phyloP scores from a whole-genome alignment of 768 basidiomycete genomes.

The Trametes villosa region DNA sequence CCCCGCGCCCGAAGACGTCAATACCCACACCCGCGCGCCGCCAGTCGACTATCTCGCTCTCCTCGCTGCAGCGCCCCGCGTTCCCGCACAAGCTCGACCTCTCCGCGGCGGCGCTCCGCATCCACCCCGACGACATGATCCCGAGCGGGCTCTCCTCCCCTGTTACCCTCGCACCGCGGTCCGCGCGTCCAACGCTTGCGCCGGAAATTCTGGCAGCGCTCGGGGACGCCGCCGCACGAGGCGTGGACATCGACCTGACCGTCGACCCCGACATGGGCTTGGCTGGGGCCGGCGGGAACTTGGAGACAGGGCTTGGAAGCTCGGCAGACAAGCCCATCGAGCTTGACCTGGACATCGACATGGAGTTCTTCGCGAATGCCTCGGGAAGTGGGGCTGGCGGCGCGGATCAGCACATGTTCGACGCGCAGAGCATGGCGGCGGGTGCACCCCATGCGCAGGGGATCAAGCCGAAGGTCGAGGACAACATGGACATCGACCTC shows the following conservation, averaged over 20 bases:
- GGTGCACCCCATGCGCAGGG: not conserved
- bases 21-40: constrained; percentile 49
- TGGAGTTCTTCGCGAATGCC: constrained; percentile 43
- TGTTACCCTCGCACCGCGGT: constrained; percentile 81
- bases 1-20: constrained; percentile 10
- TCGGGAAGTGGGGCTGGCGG: constrained; percentile 13
- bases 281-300: constrained; percentile 18
- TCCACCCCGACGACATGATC: constrained; percentile 65
- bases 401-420: constrained; percentile 17
- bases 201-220: constrained; percentile 65
- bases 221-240: constrained; percentile 27
- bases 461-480: constrained; percentile 25
- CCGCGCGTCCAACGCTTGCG: constrained; percentile 59
- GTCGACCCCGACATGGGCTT: constrained; percentile 35
- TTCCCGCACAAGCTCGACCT: constrained; percentile 82
- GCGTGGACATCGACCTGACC: constrained; percentile 66
- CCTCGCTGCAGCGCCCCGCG: constrained; percentile 73
- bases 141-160: constrained; percentile 72
- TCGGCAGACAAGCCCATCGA: constrained; percentile 85
- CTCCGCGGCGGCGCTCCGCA: constrained; percentile 66
- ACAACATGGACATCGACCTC: constrained; percentile 19
- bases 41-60: constrained; percentile 78
- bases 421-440: not conserved
- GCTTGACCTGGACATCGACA: constrained; percentile 76
- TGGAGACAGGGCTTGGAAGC: constrained; percentile 51